Percentiles rank a stretch among this genome's conserved stretches.
These are phyloP conservation scores for Citropsis articulata DNA, from an alignment of 345 rosid genomes.

Conservation along the genomic window DNA sequence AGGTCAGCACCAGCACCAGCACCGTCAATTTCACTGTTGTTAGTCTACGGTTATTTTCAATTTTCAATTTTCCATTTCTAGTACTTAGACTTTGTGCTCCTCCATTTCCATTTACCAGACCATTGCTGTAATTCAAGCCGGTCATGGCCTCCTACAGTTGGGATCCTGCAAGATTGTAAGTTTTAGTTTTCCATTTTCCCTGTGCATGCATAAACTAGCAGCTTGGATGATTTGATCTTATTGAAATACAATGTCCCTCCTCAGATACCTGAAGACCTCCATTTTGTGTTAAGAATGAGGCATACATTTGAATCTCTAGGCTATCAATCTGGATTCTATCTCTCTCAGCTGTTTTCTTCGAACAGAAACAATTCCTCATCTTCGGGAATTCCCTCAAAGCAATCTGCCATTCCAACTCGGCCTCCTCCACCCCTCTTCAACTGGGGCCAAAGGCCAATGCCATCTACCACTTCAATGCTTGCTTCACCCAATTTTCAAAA, in stretches of 20 bases:
- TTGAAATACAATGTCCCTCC: not conserved
- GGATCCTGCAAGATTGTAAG: slow-evolving; percentile 98
- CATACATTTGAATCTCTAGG: slow-evolving; percentile 92
- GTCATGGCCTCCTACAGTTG: slow-evolving; percentile 89
- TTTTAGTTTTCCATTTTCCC: slow-evolving; percentile 2
- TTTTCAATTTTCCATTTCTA: not conserved
- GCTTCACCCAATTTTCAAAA: slow-evolving; percentile 61
- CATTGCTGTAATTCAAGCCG: slow-evolving; percentile 99
- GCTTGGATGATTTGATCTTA: slow-evolving; percentile 4
- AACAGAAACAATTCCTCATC: slow-evolving; percentile 53
- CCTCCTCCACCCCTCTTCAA: slow-evolving; percentile 57
- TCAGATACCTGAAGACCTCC: slow-evolving; percentile 96
- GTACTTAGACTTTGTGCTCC: slow-evolving; percentile 11
- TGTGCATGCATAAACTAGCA: not conserved
- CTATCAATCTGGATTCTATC: slow-evolving; percentile 88
- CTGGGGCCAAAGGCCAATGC: slow-evolving; percentile 62
- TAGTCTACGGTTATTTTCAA: not conserved
- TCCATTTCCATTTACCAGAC: slow-evolving; percentile 47
- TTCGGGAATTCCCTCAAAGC: slow-evolving; percentile 50
- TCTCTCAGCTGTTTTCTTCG: slow-evolving; percentile 87
- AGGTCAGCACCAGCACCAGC: slow-evolving; percentile 48
- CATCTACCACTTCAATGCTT: slow-evolving; percentile 50
- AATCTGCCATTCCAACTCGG: slow-evolving; percentile 52
- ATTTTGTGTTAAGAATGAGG: slow-evolving; percentile 96
- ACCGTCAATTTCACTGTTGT: slow-evolving; percentile 4